These are phyloP conservation scores for Cordyceps javanica DNA, from an alignment of 2,329 filamentous ascomycete genomes.

Conservation along the genomic window DNA sequence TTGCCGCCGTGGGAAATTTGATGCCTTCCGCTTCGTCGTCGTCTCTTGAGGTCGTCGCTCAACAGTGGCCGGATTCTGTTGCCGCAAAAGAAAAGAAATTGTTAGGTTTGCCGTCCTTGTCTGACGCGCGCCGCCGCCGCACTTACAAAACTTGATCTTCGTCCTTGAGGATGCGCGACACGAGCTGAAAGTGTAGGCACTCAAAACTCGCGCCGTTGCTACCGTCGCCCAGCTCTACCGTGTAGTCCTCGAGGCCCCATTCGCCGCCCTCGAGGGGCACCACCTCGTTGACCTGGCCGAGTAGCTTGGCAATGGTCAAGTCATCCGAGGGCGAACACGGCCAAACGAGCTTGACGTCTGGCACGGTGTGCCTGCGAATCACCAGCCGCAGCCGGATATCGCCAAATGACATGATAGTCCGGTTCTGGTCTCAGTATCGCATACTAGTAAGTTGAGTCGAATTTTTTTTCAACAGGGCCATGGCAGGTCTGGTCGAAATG, in stretches of 20 bases:
- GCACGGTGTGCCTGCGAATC: slow-evolving; percentile 67
- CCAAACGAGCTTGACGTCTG: slow-evolving; percentile 68
- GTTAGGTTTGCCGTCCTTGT: neutral
- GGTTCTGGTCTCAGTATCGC: neutral
- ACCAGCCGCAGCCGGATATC: slow-evolving; percentile 65
- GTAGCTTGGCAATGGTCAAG: slow-evolving; percentile 67
- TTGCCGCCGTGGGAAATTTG: slow-evolving; percentile 76
- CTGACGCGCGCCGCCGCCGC: neutral
- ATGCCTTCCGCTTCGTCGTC: slow-evolving; percentile 67
- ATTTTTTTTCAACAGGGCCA: neutral
- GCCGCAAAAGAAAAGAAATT: neutral
- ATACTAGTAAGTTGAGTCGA: neutral
- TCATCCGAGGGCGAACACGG: slow-evolving; percentile 50
- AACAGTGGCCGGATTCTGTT: slow-evolving; percentile 78
- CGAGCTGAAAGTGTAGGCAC: slow-evolving; percentile 76
- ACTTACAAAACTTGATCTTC: slow-evolving; percentile 78
- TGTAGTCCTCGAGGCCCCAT: slow-evolving; percentile 88
- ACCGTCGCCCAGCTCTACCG: slow-evolving; percentile 60
- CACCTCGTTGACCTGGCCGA: slow-evolving; percentile 72
- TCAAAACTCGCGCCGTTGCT: slow-evolving; percentile 61
- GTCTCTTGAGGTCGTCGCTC: slow-evolving; percentile 64
- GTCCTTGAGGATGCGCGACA: slow-evolving; percentile 65
- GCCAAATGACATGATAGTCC: slow-evolving; percentile 23
- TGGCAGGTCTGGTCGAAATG: neutral
- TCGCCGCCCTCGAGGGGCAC: slow-evolving; percentile 74